Base-by-base conservation (phyloP, 352 stramenopile species). In the Pythium dissotocum region DNA sequence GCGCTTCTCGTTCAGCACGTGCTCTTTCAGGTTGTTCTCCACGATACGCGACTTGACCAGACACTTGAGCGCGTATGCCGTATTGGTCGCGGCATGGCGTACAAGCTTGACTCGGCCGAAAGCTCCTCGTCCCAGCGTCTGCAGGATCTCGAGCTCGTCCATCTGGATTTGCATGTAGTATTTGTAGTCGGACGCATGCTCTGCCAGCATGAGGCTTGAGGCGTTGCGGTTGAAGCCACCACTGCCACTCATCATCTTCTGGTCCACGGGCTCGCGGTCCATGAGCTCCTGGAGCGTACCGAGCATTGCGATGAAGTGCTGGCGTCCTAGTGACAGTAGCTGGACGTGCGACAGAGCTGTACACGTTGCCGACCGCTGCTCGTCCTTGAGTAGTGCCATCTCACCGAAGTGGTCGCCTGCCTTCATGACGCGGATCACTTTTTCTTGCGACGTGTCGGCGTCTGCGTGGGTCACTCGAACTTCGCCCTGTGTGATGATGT, bases 401-500 rank as follows among this genome's bases (percentile, higher is more conserved):
- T 99, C 96, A 28, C 95, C 96, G 73, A 99, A 98, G 65, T 97
- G 97, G 56, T 98, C 90, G 1, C 89, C 85, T 10, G 83, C 67
- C 21, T 77, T 82, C 49, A 94, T 78, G 3, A 78, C 77, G 52
- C 84, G 85, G 53, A 92, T 89, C 14, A 73, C 54, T 28, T 82
- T 78, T 38, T 90, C 77, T 14, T 80, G 60, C 6, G 66, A 70
- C 0, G 78, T 77, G 8, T 69, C 72, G 8, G 72, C 24, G 21
- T 90, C 80, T 12, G 82, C 53, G 56, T 89, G 79, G 9, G 81
- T 93, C 24, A 93, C 83, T 12, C 85, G 61, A 57, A 93, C 83
- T 54, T 93, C 85, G 13, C 85, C 85, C 53, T 83, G 83, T 13
- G 80, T 93, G 70, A 91, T 88, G 52, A 93, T 80, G 64, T 89